Conservation (phyloP, 192 early-diverging fungal genomes). For the Spizellomyces sp. region DNA sequence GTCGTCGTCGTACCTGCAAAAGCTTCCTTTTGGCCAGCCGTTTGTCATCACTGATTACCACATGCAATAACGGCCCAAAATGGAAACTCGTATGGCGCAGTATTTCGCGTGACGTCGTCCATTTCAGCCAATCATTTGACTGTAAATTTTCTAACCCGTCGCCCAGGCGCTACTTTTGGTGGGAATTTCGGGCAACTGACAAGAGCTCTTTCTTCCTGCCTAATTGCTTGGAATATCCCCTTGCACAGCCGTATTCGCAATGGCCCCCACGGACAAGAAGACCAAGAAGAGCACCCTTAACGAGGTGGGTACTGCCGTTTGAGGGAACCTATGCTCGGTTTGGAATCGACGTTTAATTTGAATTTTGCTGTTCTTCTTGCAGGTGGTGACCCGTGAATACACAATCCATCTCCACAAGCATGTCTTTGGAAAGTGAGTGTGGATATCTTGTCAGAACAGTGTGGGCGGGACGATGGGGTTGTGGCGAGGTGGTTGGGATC, state of each 20-base stretch:
- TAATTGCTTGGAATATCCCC: no score
- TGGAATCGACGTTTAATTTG: constrained; percentile 1
- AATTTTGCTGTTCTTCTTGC: neutral
- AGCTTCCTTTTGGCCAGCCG: no score
- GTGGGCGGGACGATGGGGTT: neutral
- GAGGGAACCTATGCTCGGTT: neutral
- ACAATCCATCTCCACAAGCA: constrained; percentile 99
- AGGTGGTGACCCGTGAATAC: constrained; percentile 97
- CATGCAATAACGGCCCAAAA: no score
- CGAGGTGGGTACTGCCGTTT: constrained; percentile 36
- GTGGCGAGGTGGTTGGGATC: neutral
- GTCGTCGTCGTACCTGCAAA: no score
- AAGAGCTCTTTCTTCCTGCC: no score
- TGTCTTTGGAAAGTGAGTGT: constrained; percentile 72
- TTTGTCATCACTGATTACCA: no score
- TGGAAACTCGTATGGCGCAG: no score
- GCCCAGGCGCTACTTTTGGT: no score
- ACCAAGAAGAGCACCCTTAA: constrained; percentile 46
- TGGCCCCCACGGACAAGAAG: constrained; percentile 33
- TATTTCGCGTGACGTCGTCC: no score
- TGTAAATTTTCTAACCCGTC: no score
- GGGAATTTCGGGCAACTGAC: no score
- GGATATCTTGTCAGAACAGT: neutral
- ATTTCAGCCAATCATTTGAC: no score
- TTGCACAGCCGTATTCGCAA: constrained; percentile 4